Conservation (phyloP, 108 stramenopile genomes). For the Hondaea fermentalgiana region DNA sequence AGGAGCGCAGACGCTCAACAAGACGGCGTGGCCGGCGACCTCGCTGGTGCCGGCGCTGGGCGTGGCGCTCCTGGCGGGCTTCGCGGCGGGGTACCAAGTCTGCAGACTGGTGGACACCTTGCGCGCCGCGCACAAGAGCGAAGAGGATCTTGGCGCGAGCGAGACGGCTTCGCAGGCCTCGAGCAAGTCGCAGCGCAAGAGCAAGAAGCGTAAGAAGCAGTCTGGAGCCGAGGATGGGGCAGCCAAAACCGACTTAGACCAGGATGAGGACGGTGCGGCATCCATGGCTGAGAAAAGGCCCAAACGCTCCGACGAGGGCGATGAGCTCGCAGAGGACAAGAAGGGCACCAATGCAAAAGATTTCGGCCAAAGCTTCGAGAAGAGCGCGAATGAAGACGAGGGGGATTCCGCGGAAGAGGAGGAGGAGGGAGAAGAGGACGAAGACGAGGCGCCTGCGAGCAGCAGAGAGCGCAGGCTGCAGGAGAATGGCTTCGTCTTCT, state of each 20-base stretch:
- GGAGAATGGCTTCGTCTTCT: background rate
- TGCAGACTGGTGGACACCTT: background rate
- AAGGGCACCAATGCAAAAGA: background rate
- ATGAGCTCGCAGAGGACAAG: no score
- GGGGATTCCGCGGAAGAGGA: background rate
- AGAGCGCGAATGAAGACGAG: background rate
- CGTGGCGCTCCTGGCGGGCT: background rate
- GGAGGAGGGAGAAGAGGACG: background rate
- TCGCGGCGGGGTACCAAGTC: background rate
- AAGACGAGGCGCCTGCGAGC: background rate
- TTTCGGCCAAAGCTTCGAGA: background rate
- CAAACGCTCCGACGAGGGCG: no score
- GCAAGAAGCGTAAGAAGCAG: no score
- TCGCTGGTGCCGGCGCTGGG: background rate
- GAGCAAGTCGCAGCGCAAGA: background rate
- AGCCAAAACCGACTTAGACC: no score
- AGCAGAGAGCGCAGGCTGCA: background rate
- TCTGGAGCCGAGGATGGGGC: no score
- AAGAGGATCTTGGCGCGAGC: background rate
- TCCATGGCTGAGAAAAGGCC: no score
- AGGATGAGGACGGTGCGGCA: no score
- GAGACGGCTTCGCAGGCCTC: background rate
- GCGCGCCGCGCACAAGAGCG: background rate
- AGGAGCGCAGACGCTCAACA: no score
- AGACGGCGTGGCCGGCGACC: no score